phyloP scores from a whole-genome alignment of 1,284 basidiomycete genomes.

The Microbotryomycetes sp. region DNA sequence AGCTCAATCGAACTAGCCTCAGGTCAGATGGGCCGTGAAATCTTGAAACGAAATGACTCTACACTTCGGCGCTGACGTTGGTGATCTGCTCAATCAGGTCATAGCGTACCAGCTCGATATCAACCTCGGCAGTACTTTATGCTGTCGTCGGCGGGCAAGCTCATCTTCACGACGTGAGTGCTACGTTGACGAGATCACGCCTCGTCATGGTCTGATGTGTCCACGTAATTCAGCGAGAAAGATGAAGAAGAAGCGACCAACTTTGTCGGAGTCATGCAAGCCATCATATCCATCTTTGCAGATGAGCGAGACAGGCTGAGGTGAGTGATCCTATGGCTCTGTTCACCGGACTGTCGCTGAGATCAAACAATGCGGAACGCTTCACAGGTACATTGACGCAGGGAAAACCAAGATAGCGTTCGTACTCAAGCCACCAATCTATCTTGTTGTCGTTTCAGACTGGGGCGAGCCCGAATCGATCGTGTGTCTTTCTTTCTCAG shows the following conservation, averaged over 20 bases:
- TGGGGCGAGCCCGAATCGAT: conserved; percentile 92
- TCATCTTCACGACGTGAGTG: conserved; percentile 72
- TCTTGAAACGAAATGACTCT: no score
- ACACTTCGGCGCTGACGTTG: no score
- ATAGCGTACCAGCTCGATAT: neutral
- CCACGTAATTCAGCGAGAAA: conserved; percentile 35
- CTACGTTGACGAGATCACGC: conserved; percentile 5
- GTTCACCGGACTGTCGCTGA: conserved; percentile 34
- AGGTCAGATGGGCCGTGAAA: no score
- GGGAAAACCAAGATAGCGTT: conserved; percentile 74
- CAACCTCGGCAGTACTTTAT: conserved; percentile 69
- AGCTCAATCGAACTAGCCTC: neutral
- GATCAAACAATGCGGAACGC: conserved; percentile 17
- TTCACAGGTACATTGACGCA: conserved; percentile 57
- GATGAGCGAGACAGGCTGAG: conserved; percentile 38
- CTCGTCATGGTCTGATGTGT: neutral
- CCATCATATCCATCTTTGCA: conserved; percentile 57
- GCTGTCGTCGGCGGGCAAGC: conserved; percentile 90
- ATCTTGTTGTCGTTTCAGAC: conserved; percentile 80
- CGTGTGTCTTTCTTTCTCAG: conserved; percentile 51
- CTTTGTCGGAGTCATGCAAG: conserved; percentile 87
- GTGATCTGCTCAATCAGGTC: neutral
- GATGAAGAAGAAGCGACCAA: conserved; percentile 59
- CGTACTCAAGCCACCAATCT: conserved; percentile 74
- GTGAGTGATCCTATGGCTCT: conserved; percentile 11